Percentiles rank a stretch among this genome's conserved stretches.
Conservation (phyloP, 257 asterid genomes). For the Capsicum rhomboideum region DNA sequence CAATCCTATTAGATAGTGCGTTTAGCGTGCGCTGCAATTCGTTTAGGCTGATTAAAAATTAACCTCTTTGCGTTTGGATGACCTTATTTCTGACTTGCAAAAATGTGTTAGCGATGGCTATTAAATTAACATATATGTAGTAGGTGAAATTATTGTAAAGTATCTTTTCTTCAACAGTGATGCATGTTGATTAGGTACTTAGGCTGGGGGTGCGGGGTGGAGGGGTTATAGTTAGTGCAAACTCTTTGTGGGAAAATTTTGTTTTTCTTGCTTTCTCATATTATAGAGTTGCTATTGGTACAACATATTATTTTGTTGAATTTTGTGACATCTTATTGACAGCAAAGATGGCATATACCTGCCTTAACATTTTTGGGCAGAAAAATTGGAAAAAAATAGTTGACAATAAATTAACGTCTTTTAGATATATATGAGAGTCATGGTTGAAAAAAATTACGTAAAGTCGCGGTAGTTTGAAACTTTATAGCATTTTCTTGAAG, state of each 20-base stretch:
- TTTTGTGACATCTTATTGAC: neutral
- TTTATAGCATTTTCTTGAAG: no score
- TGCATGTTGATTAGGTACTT: constrained; percentile 2
- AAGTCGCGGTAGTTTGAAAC: no score
- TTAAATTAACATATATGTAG: neutral
- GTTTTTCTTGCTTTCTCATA: constrained; percentile 41
- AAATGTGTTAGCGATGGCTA: neutral
- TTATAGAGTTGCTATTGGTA: constrained; percentile 18
- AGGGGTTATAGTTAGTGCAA: neutral
- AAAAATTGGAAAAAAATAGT: no score
- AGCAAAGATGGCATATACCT: no score
- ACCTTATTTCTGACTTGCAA: neutral
- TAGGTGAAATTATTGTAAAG: constrained; percentile 30
- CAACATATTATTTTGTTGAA: constrained; percentile 16
- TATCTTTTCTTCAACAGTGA: constrained; percentile 18
- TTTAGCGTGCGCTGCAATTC: neutral
- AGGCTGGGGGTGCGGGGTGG: neutral
- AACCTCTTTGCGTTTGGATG: neutral
- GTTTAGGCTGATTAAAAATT: constrained; percentile 4
- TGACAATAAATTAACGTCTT: no score
- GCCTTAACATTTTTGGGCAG: no score
- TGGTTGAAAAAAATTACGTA: no score
- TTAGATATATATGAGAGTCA: no score
- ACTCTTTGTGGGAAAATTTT: constrained; percentile 48
- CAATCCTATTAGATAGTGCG: constrained; percentile 44